Base-by-base conservation (phyloP, 2,329 filamentous ascomycete species). In the Trichoderma simmonsii region DNA sequence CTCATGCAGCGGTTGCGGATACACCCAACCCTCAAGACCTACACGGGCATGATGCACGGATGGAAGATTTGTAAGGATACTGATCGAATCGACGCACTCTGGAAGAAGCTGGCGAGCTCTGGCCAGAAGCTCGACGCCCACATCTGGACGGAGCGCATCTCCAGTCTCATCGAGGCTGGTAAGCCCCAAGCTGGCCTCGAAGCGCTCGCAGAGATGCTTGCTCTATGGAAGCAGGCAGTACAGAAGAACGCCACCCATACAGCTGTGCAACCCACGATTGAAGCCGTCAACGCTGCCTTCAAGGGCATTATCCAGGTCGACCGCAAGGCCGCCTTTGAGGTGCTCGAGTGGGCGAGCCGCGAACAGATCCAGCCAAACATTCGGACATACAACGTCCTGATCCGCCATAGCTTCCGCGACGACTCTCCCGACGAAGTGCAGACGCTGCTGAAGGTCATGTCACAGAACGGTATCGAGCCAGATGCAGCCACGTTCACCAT, bases 401-500 rank as follows among this genome's bases (percentile, higher is more conserved):
- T 94, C n/a, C 82, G 85, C 7, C 84, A 88, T 34, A 83, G 89
- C 71, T 83, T 93, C 72, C 83, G 85, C 15, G 80, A 83, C 21
- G 85, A 85, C 28, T 81, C 85, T 30, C 77, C 80, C 39, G 77
- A 83, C 1, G 86, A 88, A 54, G 85, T 88, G 14, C 82, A 85
- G 57, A 79, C 79, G 3, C 77, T 93, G 14, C 83, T 94, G 3
- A 76, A 81, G 4, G 81, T 85, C 69, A 94, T 94, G 92, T 81
- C 86, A 51, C 74, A 78, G 3, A 80, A 85, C 18, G 84, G 85
- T 3, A 79, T 93, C 32, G 75, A 84, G 34, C 87, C 90, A 1
- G 89, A 94, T 78, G 83, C 86, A n/a, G 87, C 86, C 6, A 96
- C 93, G 0, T 93, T 93, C 79, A 92, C 90, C 26, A 89, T 93